Percentiles rank a stretch among this genome's conserved stretches.
Evolutionary conservation across 2,329 filamentous ascomycete genomes (phyloP).

Genomic region (Blastomyces emzantsi): DNA sequence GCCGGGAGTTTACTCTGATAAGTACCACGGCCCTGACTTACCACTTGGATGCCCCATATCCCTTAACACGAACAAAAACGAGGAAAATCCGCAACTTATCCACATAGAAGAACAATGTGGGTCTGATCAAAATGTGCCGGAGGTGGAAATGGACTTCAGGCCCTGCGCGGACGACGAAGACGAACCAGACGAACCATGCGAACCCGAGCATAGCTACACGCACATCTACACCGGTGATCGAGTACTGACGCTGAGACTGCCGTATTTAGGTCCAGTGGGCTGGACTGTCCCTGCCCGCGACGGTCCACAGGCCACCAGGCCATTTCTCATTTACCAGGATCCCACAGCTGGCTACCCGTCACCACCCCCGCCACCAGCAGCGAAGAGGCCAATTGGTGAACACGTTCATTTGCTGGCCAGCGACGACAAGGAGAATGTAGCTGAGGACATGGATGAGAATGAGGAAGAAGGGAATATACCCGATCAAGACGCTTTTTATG

Average conservation of each 20-base stretch:
- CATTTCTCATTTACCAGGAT: conserved; percentile 18
- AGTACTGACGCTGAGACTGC: conserved; percentile 8
- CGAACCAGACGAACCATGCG: conserved; percentile 1
- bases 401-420: conserved; percentile 10
- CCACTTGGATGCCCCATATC: background rate
- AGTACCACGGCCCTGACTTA: background rate
- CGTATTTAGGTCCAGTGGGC: conserved; percentile 15
- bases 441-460: conserved; percentile 1
- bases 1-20: background rate
- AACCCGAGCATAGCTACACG: conserved; percentile 2
- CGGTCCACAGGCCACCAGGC: conserved; percentile 8
- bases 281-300: conserved; percentile 14
- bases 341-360: conserved; percentile 10
- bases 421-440: conserved; percentile 16
- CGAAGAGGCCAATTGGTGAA: background rate
- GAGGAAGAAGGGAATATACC: conserved; percentile 1
- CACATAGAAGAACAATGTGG: background rate
- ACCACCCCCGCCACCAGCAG: background rate
- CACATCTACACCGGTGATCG: conserved; percentile 3
- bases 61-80: background rate
- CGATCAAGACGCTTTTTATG: background rate
- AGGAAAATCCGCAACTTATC: background rate
- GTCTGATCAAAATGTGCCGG: background rate
- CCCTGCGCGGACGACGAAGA: background rate
- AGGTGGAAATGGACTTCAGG: background rate